phyloP scores from a whole-genome alignment of 2,329 filamentous ascomycete species.

The Hymenoscyphus linearis region DNA sequence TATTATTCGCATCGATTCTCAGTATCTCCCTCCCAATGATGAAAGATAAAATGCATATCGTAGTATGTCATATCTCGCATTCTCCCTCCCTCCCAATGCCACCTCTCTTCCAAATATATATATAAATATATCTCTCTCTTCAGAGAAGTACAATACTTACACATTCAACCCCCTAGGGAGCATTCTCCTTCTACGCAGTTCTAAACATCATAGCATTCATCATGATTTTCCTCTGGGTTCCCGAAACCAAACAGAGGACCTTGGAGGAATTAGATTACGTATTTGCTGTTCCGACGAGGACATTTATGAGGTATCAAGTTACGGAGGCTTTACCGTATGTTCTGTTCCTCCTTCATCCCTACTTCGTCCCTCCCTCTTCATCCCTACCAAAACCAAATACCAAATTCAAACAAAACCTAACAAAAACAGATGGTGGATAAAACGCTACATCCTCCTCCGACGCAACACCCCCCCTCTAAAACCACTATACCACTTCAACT shows the following conservation, averaged over 20 bases:
- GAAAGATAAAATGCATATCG: slow-evolving; percentile 32
- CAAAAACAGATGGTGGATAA: slow-evolving; percentile 11
- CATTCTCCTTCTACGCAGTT: slow-evolving; percentile 48
- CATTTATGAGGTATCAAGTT: slow-evolving; percentile 22
- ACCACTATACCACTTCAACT: slow-evolving; percentile 46
- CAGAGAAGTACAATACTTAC: too few species aligned
- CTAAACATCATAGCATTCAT: slow-evolving; percentile 48
- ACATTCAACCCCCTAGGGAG: slow-evolving; percentile 39
- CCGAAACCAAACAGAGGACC: slow-evolving; percentile 48
- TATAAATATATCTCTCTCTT: too few species aligned
- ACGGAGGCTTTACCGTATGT: slow-evolving; percentile 19
- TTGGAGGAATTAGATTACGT: slow-evolving; percentile 38
- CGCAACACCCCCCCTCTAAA: slow-evolving; percentile 40
- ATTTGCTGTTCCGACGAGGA: slow-evolving; percentile 33
- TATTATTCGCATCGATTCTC: slow-evolving; percentile 54
- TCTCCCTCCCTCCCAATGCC: background rate
- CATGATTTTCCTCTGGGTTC: slow-evolving; percentile 48
- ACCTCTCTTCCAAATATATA: background rate
- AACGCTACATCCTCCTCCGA: slow-evolving; percentile 14
- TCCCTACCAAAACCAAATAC: background rate
- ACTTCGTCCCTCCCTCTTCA: background rate
- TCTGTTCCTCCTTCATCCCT: background rate
- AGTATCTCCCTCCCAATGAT: slow-evolving; percentile 44
- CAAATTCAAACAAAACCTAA: background rate
- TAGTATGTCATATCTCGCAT: slow-evolving; percentile 10